Evolutionary conservation across 805 yeast genomes (phyloP), one percentile per base, ranked within the genome.

Genomic region (Candida takata): DNA sequence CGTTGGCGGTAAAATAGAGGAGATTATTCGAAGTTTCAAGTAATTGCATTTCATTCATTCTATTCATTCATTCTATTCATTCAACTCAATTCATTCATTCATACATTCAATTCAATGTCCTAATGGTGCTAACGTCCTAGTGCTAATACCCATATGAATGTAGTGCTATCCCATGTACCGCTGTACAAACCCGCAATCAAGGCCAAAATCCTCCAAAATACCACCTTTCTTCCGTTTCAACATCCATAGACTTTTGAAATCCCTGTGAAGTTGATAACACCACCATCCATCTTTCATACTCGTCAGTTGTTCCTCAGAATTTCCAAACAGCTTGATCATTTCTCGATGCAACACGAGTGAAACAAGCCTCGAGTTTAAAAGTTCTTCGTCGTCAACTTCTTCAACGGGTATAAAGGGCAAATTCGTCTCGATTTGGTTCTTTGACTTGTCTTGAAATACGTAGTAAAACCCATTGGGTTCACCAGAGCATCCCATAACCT

Each of bases 221-320:
- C 23, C 23, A 7, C 23, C 23, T 10, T 7, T 20, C 10, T 10
- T 20, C 23, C 23, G 7, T 20, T 20, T 20, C 23, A 20, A 20
- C 23, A 20, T 20, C 23, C 23, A 20, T 20, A 20, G 10, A 20
- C 23, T 20, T 10, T 20, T 20, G 10, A 20, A 20, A 20, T 20
- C 23, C 23, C 23, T 20, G 23, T 20, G 23, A 8, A 37, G 27
- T 18, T 41, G 38, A 28, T 43, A 49, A 6, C 47, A 35, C 54
- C 55, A 52, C 57, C 57, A 52, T 2, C 51, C 51, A 29, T 45
- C 44, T 19, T 40, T 41, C 8, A 45, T 41, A 6, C 47, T 37
- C 16, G 34, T 37, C 9, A 52, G 35, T 24, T 34, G 46, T 26
- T 52, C 57, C 11, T 36, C 4, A 30, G 38, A 43, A 13, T 17